Percentiles rank a stretch among this genome's conserved stretches.
Evolutionary conservation across 768 basidiomycete genomes (phyloP).

Genomic region (Holtermanniella nyarrowii): DNA sequence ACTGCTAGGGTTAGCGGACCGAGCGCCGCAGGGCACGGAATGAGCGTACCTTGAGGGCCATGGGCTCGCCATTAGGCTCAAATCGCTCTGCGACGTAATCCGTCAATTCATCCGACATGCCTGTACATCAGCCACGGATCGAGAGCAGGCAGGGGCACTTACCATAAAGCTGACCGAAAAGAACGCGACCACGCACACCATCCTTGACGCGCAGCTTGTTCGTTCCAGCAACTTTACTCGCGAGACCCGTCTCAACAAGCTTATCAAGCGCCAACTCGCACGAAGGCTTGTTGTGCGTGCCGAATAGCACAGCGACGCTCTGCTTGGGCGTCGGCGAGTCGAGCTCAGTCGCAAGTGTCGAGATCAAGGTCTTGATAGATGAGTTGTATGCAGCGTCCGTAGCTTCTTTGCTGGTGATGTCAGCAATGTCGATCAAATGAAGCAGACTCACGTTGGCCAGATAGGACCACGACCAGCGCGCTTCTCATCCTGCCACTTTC

Average conservation of each 20-base stretch:
- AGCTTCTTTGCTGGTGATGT: slow-evolving; percentile 21
- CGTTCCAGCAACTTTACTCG: slow-evolving; percentile 28
- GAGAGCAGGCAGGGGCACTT: slow-evolving; percentile 15
- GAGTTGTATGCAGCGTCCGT: slow-evolving; percentile 66
- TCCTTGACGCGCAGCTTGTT: slow-evolving; percentile 45
- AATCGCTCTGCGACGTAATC: slow-evolving; percentile 56
- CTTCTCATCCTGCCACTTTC: slow-evolving; percentile 35
- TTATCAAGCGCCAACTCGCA: slow-evolving; percentile 54
- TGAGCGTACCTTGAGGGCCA: slow-evolving; percentile 55
- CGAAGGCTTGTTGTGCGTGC: slow-evolving; percentile 74
- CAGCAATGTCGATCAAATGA: background rate
- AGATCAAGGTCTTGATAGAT: slow-evolving; percentile 53
- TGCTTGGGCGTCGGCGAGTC: slow-evolving; percentile 17
- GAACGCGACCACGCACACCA: slow-evolving; percentile 55
- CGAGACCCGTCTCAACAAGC: slow-evolving; percentile 53
- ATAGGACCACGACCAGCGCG: slow-evolving; percentile 35
- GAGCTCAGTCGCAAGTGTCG: slow-evolving; percentile 47
- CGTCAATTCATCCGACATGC: slow-evolving; percentile 77
- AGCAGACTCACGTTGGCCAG: slow-evolving; percentile 31
- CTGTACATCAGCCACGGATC: slow-evolving; percentile 41
- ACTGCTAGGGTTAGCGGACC: slow-evolving; percentile 43
- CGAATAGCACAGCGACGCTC: slow-evolving; percentile 63
- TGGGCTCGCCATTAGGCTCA: slow-evolving; percentile 48
- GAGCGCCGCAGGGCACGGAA: slow-evolving; percentile 65
- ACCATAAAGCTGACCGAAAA: slow-evolving; percentile 79